These are phyloP conservation scores for Metschnikowia borealis DNA, from an alignment of 805 yeast species.

Conservation along the genomic window DNA sequence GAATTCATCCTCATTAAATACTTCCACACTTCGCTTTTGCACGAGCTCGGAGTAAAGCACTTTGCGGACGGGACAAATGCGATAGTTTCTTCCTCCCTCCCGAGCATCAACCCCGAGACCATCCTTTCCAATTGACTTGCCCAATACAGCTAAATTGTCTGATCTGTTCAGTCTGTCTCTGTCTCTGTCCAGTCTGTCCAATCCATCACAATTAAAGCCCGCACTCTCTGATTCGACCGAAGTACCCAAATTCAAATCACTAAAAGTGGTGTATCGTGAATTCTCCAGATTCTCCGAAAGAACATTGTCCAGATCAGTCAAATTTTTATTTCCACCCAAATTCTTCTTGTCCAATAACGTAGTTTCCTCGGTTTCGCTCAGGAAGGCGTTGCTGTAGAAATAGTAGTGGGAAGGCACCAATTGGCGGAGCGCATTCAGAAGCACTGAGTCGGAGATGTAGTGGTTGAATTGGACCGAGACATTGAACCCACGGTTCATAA, in stretches of 20 bases:
- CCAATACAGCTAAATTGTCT: too few species aligned
- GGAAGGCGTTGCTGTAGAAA: slow-evolving; percentile 10
- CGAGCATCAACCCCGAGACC: background rate
- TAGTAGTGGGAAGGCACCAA: slow-evolving; percentile 8
- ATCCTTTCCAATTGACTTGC: too few species aligned
- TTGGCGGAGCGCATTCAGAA: slow-evolving; percentile 13
- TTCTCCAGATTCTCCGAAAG: too few species aligned
- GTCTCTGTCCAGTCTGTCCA: too few species aligned
- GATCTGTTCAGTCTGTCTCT: too few species aligned
- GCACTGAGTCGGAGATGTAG: slow-evolving; percentile 5
- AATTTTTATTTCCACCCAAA: too few species aligned
- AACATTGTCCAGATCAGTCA: too few species aligned
- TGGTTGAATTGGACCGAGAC: slow-evolving; percentile 6
- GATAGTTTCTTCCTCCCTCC: slow-evolving; percentile 9
- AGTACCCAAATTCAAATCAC: too few species aligned
- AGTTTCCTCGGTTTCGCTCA: background rate
- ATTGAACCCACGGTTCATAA: slow-evolving; percentile 11
- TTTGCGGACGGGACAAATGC: slow-evolving; percentile 3
- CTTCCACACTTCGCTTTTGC: background rate
- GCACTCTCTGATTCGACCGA: too few species aligned
- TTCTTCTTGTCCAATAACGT: background rate
- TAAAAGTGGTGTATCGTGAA: too few species aligned
- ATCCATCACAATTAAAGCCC: too few species aligned
- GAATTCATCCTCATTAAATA: slow-evolving; percentile 5
- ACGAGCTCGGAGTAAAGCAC: slow-evolving; percentile 11